Base-by-base conservation (phyloP, 768 basidiomycete genomes). In the Panus rudis region DNA sequence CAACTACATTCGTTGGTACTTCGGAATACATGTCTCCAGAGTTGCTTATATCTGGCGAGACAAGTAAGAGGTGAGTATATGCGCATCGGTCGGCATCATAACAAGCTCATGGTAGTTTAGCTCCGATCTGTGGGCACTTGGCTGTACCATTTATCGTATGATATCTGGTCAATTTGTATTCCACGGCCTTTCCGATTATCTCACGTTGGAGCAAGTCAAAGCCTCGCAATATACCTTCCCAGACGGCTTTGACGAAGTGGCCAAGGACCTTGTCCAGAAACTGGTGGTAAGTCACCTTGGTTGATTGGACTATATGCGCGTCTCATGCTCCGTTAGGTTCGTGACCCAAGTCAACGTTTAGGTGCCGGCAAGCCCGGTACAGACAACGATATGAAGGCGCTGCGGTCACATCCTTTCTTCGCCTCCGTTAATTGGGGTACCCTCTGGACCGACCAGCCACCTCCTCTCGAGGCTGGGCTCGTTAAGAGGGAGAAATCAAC, bases 191-290 rank as follows among this genome's bases (percentile, higher is more conserved):
- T 92, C 92, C 0, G 91, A 97, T 47, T 97, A 93, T 57, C 77
- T 96, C 46, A 96, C 87, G 24, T 93, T 92, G 77, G 84, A 96
- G 58, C 92, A 91, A 66, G 89, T 98, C 64, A 86, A 92, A 63
- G 73, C 79, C 34, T 69, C 88, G 37, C 85, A 94, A 34, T 97
- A 92, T 65, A 70, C 76, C 17, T 89, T 92, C 58, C 92, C 94
- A 0, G 81, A 84, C 7, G 84, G 78, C 1, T 93, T 96, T 54
- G 89, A 94, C 55, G 67, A 72, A 34, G 73, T 82, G 30, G 92
- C 91, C 4, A 76, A 78, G 52, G 88, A 91, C 61, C 70, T 99
- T 37, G 74, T 98, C 16, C 70, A 77, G 53, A 72, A 70, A 43
- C 72, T 98, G 4, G 65, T 99, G 51, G 91, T 94, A 35, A 45